Evolutionary conservation across 805 yeast genomes (phyloP).

Genomic region (Saccharomycopsis guyanensis): DNA sequence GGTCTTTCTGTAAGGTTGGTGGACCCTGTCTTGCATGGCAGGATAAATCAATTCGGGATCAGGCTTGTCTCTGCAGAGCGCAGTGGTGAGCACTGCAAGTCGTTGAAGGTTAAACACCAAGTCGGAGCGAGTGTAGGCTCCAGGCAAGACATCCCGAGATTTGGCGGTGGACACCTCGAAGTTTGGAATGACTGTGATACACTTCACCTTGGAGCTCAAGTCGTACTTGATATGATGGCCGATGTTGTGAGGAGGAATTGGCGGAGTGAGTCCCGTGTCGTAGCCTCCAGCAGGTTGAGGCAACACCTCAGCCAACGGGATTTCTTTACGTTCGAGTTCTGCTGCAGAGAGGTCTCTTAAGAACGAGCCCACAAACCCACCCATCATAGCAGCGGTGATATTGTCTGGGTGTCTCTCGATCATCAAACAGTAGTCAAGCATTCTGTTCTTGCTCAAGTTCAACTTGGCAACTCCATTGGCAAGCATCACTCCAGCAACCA

Average conservation of each 20-base stretch:
- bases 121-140: slow-evolving; percentile 68
- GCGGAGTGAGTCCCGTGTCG: slow-evolving; percentile 62
- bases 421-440: slow-evolving; percentile 92
- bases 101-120: slow-evolving; percentile 90
- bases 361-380: slow-evolving; percentile 96
- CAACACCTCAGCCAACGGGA: slow-evolving; percentile 78
- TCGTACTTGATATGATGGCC: slow-evolving; percentile 84
- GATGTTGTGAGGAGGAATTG: slow-evolving; percentile 76
- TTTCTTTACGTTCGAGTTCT: slow-evolving; percentile 68
- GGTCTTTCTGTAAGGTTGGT: slow-evolving; percentile 93
- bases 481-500: slow-evolving; percentile 89
- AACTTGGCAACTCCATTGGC: slow-evolving; percentile 80
- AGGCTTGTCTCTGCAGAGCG: slow-evolving; percentile 79
- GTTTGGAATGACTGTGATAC: slow-evolving; percentile 87
- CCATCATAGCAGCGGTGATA: slow-evolving; percentile 98
- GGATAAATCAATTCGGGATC: slow-evolving; percentile 77
- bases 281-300: slow-evolving; percentile 70
- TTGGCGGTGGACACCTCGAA: slow-evolving; percentile 92
- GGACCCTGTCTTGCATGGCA: slow-evolving; percentile 94
- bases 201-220: slow-evolving; percentile 76
- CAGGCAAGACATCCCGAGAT: slow-evolving; percentile 84
- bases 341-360: slow-evolving; percentile 68
- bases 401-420: slow-evolving; percentile 98
- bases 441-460: slow-evolving; percentile 64
- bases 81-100: slow-evolving; percentile 85